phyloP scores from a whole-genome alignment of 2,329 filamentous ascomycete genomes.

The Neofusicoccum parvum region DNA sequence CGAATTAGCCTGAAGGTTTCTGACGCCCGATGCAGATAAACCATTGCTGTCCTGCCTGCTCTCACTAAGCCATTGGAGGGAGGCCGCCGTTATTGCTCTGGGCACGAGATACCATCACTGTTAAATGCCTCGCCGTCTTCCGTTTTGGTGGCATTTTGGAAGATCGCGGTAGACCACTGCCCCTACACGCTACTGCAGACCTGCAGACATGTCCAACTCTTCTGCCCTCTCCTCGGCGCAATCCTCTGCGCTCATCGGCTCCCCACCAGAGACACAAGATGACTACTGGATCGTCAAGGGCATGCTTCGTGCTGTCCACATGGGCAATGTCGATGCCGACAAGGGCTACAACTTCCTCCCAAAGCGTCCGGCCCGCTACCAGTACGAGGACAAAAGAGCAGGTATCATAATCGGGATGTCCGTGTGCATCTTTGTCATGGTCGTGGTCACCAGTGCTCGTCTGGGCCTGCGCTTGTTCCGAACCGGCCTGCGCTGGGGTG shows the following conservation, averaged over 20 bases:
- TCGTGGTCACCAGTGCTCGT: conserved; percentile 32
- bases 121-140: not conserved
- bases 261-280: conserved; percentile 30
- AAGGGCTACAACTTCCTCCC: conserved; percentile 19
- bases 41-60: not conserved
- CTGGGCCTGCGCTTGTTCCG: conserved; percentile 31
- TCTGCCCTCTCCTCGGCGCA: not conserved
- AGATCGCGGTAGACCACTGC: not conserved
- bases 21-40: not conserved
- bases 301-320: conserved; percentile 27
- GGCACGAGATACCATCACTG: not conserved
- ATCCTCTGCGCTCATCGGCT: conserved; percentile 24
- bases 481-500: conserved; percentile 33
- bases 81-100: not conserved
- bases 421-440: conserved; percentile 33
- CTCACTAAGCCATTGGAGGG: not conserved
- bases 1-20: not conserved
- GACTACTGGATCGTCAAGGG: conserved; percentile 35
- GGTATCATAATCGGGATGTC: conserved; percentile 33
- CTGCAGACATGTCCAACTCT: not conserved
- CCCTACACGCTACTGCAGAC: not conserved
- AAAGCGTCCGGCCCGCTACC: conserved; percentile 23
- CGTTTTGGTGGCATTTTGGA: not conserved
- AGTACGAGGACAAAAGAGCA: conserved; percentile 30
- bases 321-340: conserved; percentile 26